Evolutionary conservation across 805 yeast species (phyloP).

Genomic region (Monosporozyma unispora): DNA sequence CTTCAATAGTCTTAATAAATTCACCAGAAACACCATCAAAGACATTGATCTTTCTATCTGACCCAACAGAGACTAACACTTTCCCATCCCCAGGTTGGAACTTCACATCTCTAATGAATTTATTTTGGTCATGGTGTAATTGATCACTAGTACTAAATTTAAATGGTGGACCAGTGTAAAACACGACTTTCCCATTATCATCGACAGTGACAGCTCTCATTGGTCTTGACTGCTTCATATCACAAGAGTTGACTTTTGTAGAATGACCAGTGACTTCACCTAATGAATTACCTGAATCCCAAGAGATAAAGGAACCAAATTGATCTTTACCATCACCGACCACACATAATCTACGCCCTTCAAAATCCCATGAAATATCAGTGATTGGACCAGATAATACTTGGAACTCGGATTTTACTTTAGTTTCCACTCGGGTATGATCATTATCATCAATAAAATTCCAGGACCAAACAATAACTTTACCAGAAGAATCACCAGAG

Average conservation of each 20-base stretch:
- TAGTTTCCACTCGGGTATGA: conserved; percentile 27
- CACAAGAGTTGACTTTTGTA: conserved; percentile 72
- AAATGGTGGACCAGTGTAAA: conserved; percentile 89
- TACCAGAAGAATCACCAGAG: conserved; percentile 87
- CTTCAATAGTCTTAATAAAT: conserved; percentile 40
- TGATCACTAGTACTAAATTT: conserved; percentile 68
- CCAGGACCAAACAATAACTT: conserved; percentile 80
- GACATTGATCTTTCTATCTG: conserved; percentile 66
- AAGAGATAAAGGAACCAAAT: conserved; percentile 85
- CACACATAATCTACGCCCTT: conserved; percentile 74
- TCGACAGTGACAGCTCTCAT: conserved; percentile 88
- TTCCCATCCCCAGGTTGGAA: conserved; percentile 71
- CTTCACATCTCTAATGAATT: conserved; percentile 70
- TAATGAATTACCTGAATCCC: conserved; percentile 93
- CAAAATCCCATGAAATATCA: conserved; percentile 89
- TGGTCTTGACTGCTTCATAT: conserved; percentile 79
- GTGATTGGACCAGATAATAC: conserved; percentile 73
- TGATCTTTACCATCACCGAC: conserved; percentile 92
- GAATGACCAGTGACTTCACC: conserved; percentile 95
- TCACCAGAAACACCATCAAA: conserved; percentile 90
- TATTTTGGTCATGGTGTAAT: conserved; percentile 54
- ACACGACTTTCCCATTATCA: conserved; percentile 79
- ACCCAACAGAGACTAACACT: conserved; percentile 65
- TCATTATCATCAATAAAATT: conserved; percentile 1
- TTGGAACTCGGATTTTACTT: conserved; percentile 70